phyloP scores from a whole-genome alignment of 371 early-diverging fungal genomes.

The Actinomortierella ambigua region DNA sequence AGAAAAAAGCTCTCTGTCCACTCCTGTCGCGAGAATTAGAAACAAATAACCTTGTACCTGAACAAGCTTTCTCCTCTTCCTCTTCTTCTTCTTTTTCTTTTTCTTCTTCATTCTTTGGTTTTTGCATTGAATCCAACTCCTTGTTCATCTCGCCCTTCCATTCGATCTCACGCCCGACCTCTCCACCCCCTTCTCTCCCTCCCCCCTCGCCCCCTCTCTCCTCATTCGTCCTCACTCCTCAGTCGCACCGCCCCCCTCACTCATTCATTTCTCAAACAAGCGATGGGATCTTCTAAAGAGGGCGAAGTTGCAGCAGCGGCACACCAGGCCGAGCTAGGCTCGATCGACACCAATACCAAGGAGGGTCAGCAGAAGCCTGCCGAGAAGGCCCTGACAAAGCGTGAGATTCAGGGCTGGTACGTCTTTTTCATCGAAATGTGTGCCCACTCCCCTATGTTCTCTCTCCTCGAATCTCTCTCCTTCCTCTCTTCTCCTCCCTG shows the following conservation, averaged over 20 bases:
- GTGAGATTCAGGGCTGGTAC: constrained; percentile 46
- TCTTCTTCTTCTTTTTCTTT: neutral
- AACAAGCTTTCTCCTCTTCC: neutral
- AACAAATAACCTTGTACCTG: no score
- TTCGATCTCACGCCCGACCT: neutral
- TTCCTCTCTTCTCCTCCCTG: no score
- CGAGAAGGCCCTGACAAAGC: constrained; percentile 23
- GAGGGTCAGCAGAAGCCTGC: neutral
- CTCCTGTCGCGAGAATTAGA: no score
- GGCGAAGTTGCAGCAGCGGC: neutral
- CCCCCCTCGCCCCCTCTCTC: constrained; percentile 1
- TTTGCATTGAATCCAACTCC: no score
- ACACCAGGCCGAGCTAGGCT: no score
- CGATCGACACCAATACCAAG: no score
- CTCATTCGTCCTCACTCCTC: neutral
- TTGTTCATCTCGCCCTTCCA: neutral
- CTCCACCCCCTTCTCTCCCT: neutral
- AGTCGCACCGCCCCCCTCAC: neutral
- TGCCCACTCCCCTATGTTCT: no score
- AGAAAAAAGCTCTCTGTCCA: no score
- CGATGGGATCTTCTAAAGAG: neutral
- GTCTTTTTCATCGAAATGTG: no score
- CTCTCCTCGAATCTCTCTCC: no score
- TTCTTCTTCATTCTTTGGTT: neutral
- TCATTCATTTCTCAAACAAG: no score